A percentile compares a stretch with the other conserved stretches of the same genome.
These are phyloP conservation scores for Eucalyptus pauciflora DNA, from an alignment of 345 rosid genomes.

Conservation along the genomic window DNA sequence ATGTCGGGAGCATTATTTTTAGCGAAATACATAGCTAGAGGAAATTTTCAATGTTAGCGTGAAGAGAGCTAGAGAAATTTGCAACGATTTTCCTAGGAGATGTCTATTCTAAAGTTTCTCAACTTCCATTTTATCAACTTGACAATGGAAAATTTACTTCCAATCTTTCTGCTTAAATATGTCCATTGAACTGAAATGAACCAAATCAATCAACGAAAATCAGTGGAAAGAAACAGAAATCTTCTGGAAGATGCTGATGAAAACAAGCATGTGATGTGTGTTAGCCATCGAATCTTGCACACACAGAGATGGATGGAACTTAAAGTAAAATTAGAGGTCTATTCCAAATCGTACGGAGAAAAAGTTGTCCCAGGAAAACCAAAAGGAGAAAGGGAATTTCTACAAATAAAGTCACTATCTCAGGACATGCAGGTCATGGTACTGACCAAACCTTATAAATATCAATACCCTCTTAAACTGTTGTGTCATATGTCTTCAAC, in stretches of 20 bases:
- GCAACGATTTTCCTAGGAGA: background rate
- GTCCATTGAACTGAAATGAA: background rate
- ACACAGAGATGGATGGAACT: background rate
- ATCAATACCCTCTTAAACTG: background rate
- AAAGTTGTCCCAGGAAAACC: background rate
- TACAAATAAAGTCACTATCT: background rate
- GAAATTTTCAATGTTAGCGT: background rate
- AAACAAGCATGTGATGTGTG: background rate
- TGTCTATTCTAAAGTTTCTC: background rate
- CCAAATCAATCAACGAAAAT: background rate
- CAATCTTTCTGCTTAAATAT: background rate
- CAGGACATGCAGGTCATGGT: background rate
- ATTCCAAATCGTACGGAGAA: background rate
- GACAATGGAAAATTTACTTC: background rate
- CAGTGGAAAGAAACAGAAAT: background rate
- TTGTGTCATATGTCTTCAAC: background rate
- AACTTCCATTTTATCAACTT: background rate
- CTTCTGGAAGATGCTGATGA: background rate
- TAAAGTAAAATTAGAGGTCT: background rate
- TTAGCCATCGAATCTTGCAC: background rate
- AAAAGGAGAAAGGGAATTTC: background rate
- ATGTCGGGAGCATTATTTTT: background rate
- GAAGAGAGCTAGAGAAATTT: background rate
- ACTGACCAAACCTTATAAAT: background rate
- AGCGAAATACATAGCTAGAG: no score